Evolutionary conservation across 2,329 filamentous ascomycete genomes (phyloP).

Genomic region (Grosmannia clavigera): DNA sequence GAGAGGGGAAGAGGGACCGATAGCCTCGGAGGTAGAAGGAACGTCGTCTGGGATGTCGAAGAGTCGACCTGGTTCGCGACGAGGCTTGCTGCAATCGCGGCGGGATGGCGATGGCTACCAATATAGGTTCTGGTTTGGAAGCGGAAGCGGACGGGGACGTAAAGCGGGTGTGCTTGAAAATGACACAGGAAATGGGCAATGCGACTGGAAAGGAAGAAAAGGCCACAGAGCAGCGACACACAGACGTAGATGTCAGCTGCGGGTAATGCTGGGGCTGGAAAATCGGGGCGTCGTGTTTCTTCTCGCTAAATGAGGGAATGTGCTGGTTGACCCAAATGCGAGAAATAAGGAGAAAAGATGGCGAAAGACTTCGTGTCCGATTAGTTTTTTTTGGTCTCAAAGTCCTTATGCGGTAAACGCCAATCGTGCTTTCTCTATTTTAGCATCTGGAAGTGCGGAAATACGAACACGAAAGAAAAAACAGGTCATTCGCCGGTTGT

Average conservation of each 20-base stretch:
- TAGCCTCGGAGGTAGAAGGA: neutral
- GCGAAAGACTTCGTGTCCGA: neutral
- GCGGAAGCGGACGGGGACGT: neutral
- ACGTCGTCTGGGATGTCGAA: neutral
- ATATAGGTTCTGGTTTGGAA: neutral
- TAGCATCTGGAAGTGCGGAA: neutral
- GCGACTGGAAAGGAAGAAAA: neutral
- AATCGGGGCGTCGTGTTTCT: neutral
- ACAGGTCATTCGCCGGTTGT: neutral
- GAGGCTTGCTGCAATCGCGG: neutral
- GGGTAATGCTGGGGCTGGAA: neutral
- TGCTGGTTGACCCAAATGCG: neutral
- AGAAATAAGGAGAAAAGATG: neutral
- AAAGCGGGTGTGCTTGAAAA: neutral
- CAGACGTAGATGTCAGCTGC: neutral
- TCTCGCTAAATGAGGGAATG: neutral
- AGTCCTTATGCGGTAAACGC: neutral
- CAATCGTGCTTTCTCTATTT: neutral
- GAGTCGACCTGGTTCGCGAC: neutral
- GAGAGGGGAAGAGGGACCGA: neutral
- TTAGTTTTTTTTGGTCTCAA: neutral
- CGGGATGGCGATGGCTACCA: neutral
- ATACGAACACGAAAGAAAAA: neutral
- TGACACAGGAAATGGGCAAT: neutral
- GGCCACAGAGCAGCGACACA: neutral